Conservation (phyloP, 2,329 filamentous ascomycete genomes). For the Neurospora crassa region DNA sequence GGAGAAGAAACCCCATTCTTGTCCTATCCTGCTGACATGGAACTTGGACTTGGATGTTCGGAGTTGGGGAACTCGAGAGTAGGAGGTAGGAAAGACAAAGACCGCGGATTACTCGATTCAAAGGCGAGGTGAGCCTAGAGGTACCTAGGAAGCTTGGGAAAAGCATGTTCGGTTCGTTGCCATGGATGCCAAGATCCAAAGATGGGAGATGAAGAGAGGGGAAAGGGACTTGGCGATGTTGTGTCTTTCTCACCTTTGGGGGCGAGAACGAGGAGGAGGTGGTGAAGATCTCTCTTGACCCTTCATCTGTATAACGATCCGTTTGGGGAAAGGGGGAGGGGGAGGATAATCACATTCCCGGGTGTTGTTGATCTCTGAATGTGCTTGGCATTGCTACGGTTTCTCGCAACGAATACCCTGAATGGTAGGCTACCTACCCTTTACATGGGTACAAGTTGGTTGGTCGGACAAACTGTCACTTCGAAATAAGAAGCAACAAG, state of each 20-base stretch:
- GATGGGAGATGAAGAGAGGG: not conserved
- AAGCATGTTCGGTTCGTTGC: not conserved
- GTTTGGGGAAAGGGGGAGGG: no score
- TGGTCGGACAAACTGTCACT: not conserved
- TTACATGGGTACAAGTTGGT: no score
- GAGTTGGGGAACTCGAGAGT: not conserved
- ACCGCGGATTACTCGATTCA: not conserved
- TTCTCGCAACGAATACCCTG: no score
- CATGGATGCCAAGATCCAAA: not conserved
- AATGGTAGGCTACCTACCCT: no score
- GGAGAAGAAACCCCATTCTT: not conserved
- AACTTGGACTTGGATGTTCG: not conserved
- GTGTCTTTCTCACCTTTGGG: not conserved
- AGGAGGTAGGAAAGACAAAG: not conserved
- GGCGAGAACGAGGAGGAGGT: not conserved
- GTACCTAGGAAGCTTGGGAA: not conserved
- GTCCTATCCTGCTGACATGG: not conserved
- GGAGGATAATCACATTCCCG: not conserved
- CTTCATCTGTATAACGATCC: not conserved
- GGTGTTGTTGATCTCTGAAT: no score
- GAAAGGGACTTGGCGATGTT: not conserved
- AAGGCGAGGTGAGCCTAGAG: no score
- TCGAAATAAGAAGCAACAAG: not conserved
- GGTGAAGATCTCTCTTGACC: not conserved
- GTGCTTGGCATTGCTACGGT: no score